Conservation (phyloP, 768 basidiomycete species). For the Royoungia palumana region DNA sequence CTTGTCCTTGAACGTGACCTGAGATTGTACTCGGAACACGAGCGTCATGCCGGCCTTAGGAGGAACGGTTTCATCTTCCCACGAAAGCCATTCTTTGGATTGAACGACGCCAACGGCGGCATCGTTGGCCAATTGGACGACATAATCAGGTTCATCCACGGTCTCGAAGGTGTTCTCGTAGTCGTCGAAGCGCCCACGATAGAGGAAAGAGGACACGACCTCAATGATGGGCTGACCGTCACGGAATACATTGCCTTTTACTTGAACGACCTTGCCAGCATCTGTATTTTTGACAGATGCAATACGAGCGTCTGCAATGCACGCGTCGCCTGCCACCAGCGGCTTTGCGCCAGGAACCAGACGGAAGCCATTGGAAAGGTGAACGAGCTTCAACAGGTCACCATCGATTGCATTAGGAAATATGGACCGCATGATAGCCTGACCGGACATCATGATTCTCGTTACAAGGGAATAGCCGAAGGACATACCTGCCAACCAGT, state of each 20-base stretch:
- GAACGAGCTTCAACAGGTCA: constrained; percentile 92
- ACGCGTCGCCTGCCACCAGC: constrained; percentile 82
- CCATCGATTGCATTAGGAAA: constrained; percentile 92
- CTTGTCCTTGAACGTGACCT: constrained; percentile 90
- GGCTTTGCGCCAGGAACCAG: constrained; percentile 75
- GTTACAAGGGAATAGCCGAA: not conserved
- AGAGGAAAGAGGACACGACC: constrained; percentile 93
- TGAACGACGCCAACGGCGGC: constrained; percentile 86
- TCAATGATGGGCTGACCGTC: constrained; percentile 82
- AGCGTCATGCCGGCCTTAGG: constrained; percentile 78
- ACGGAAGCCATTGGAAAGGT: constrained; percentile 95
- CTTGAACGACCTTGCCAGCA: constrained; percentile 90
- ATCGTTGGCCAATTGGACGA: constrained; percentile 69
- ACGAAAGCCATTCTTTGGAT: constrained; percentile 98
- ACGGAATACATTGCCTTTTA: constrained; percentile 80
- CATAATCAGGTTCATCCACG: constrained; percentile 84
- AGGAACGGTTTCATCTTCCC: constrained; percentile 80
- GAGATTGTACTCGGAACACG: constrained; percentile 85
- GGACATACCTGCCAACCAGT: constrained; percentile 91
- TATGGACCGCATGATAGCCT: constrained; percentile 99
- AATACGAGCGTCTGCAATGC: constrained; percentile 86
- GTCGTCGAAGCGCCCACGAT: constrained; percentile 92
- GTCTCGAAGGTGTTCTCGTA: constrained; percentile 96
- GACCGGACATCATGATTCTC: constrained; percentile 11
- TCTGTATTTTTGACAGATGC: constrained; percentile 87